phyloP scores from a whole-genome alignment of 108 stramenopile species.

The Pseudonitzschia pungens region DNA sequence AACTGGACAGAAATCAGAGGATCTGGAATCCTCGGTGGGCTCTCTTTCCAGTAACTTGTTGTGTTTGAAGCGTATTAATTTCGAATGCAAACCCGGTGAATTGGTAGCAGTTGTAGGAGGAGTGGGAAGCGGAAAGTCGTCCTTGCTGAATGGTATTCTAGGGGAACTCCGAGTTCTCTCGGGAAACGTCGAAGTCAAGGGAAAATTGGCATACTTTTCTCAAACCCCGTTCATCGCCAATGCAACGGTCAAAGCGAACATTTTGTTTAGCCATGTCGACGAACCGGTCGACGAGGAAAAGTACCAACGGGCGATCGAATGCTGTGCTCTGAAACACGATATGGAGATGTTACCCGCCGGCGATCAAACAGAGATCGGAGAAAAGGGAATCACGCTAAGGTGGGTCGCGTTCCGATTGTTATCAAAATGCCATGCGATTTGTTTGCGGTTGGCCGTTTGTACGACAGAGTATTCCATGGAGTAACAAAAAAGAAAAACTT shows the following conservation, averaged over 20 bases:
- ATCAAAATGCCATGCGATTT: background rate
- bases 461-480: background rate
- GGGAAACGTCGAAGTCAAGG: constrained; percentile 62
- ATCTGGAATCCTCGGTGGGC: constrained; percentile 4
- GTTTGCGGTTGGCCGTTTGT: background rate
- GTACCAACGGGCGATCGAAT: constrained; percentile 75
- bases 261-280: constrained; percentile 92
- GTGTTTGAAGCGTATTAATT: constrained; percentile 57
- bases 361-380: constrained; percentile 91
- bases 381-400: constrained; percentile 79
- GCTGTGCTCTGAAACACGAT: constrained; percentile 86
- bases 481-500: too few species aligned
- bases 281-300: constrained; percentile 58
- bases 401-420: background rate
- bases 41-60: constrained; percentile 41
- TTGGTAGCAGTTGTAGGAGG: constrained; percentile 89
- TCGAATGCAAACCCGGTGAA: constrained; percentile 65
- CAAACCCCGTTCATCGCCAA: constrained; percentile 96
- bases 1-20: background rate
- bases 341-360: constrained; percentile 70
- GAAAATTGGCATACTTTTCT: constrained; percentile 63
- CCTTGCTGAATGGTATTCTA: constrained; percentile 86
- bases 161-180: constrained; percentile 76
- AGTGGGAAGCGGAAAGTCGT: constrained; percentile 90
- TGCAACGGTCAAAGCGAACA: constrained; percentile 92